Evolutionary conservation across 257 asterid species (phyloP), one percentile per base, ranked within the genome.

Genomic region (Coffea canephora): DNA sequence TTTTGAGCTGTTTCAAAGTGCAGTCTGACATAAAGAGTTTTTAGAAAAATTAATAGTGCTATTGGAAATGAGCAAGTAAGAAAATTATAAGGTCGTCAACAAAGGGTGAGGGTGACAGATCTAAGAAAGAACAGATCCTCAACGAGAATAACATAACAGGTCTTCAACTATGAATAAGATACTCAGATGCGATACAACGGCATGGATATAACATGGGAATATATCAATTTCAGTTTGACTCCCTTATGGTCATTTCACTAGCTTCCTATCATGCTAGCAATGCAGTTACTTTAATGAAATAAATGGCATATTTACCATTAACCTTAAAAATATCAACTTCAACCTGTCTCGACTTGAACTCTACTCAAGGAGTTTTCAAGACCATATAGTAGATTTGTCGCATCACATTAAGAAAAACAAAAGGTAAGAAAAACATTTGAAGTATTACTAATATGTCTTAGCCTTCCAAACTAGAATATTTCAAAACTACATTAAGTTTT

Each of bases 1-100:
- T 81, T 82, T 74, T 92, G 91, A 83, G 98, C 97, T 78, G 89
- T 79, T 78, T 92, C 92, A 84, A 93, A 87, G 85, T 91, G 92
- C 68, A 75, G 74, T 90, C 99, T 95, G 88, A 78, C 71, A 83
- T 76, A 80, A 75, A 54, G 65, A 34, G 59, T 64, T 25, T 65
- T 54, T n/a, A 12, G 43, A 21, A 50, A 46, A 65, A 34, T 71
- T 46, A 73, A 66, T 27, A 31, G 21, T 36, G 23, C 55, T 50
- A 50, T 61, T 12, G 72, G 25, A 43, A 74, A 18, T 43, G 48
- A 61, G 71, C 39, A 71, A 73, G 23, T 48, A 64, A 9, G 73
- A 78, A 39, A 73, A 75, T 65, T 52, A 41, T 10, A 25, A 2
- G 52, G 46, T 46, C 25, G 52, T 41, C n/a, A 59, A n/a, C 64